Evolutionary conservation across 176 grass and related monocot genomes (phyloP), one percentile per base, ranked within the genome.

Genomic region (Eragrostis nindensis): DNA sequence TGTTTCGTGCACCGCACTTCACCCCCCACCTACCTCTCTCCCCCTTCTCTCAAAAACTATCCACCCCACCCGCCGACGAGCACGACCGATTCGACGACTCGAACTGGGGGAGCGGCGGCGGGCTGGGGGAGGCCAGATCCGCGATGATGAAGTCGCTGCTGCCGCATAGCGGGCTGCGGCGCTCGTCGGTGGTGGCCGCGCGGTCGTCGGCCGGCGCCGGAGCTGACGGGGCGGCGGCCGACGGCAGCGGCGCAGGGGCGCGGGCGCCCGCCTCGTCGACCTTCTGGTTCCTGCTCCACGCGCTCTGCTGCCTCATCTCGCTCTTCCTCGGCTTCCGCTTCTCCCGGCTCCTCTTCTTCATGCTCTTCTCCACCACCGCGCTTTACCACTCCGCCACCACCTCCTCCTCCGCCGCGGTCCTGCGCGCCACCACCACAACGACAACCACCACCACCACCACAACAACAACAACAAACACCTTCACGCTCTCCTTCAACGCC

Each of bases 311-410:
- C 81, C 85, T 93, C 25, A 65, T 98, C 81, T 95, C 92, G 85
- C 92, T 98, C 86, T 90, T 98, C 86, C 89, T 98, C 86, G 95
- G 95, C 49, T 98, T 98, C 86, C 95, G 92, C 74, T 93, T 93
- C 86, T 98, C 92, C 19, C 76, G 95, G 10, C 84, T 98, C 0
- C 89, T 95, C 62, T 98, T 98, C 83, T 92, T 93, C 70, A 76
- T 95, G 26, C 83, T 98, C 48, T 93, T 98, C 80, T 93, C 92
- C 86, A 80, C 84, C 66, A 69, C 88, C 66, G 78, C 80, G 48
- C 82, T 91, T 81, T 87, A 92, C 79, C 82, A 79, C 75, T 82
- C 86, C 75, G 70, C 90, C 21, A 53, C 80, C 50, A 75, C 76
- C 0, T 70, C 73, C 2, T 61, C 76, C 45, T 40, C 71, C 16